phyloP scores from a whole-genome alignment of 805 yeast genomes.

The Starmera dryadoides region DNA sequence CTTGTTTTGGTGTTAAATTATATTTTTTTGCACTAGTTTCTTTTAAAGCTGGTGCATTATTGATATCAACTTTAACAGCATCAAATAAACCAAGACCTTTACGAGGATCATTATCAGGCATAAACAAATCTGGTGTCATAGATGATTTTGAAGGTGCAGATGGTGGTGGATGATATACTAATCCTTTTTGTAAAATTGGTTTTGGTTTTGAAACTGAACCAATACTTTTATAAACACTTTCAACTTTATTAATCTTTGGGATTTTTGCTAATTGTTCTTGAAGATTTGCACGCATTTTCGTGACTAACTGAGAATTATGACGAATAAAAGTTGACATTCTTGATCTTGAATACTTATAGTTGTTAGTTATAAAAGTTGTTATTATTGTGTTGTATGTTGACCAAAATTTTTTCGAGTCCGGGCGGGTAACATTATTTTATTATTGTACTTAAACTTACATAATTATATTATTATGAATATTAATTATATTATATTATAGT shows the following conservation, averaged over 20 bases:
- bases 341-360: no score
- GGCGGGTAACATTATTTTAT: no score
- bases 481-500: no score
- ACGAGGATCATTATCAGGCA: slow-evolving; percentile 58
- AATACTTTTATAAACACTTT: slow-evolving; percentile 52
- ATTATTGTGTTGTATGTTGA: no score
- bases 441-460: no score
- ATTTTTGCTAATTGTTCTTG: not conserved
- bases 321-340: no score
- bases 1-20: slow-evolving; percentile 50
- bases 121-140: slow-evolving; percentile 60
- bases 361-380: no score
- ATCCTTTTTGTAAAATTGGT: slow-evolving; percentile 48
- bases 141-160: slow-evolving; percentile 47
- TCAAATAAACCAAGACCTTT: slow-evolving; percentile 25
- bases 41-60: slow-evolving; percentile 31
- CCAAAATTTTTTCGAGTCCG: no score
- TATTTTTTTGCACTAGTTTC: slow-evolving; percentile 35
- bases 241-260: slow-evolving; percentile 24
- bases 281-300: no score
- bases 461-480: no score
- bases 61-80: slow-evolving; percentile 18
- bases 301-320: no score
- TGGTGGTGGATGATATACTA: slow-evolving; percentile 57
- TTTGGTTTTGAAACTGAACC: slow-evolving; percentile 63